These are phyloP conservation scores for Spathaspora hagerdaliae DNA, from an alignment of 805 yeast species.

Conservation along the genomic window DNA sequence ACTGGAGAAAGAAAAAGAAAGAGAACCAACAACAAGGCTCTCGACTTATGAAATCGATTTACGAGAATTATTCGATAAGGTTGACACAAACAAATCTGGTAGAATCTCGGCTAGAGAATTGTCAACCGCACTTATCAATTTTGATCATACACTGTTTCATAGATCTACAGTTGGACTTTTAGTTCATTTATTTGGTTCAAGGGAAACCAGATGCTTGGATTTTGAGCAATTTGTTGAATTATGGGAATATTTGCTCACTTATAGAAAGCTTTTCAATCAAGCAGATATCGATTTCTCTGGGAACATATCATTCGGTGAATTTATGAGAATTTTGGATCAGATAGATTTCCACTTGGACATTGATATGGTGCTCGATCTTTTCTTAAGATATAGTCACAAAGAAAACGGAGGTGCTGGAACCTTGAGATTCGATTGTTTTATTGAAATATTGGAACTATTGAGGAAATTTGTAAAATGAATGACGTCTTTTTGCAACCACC, in stretches of 20 bases:
- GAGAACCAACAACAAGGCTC: too few species aligned
- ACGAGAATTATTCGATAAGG: conserved; percentile 47
- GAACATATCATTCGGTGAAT: conserved; percentile 59
- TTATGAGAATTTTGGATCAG: conserved; percentile 52
- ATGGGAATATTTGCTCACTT: conserved; percentile 63
- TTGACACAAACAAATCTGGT: conserved; percentile 52
- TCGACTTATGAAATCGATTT: conserved; percentile 22
- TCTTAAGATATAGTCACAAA: conserved; percentile 48
- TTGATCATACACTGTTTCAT: conserved; percentile 59
- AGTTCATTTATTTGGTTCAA: conserved; percentile 53
- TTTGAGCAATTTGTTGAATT: conserved; percentile 61
- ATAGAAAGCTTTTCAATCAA: conserved; percentile 57
- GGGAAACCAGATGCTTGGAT: conserved; percentile 16
- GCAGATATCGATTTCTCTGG: conserved; percentile 58
- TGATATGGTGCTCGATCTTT: conserved; percentile 52
- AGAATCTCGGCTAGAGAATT: conserved; percentile 53
- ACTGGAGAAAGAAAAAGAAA: neutral
- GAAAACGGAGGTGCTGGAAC: conserved; percentile 31
- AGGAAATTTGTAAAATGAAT: conserved; percentile 19
- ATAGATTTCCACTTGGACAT: conserved; percentile 61
- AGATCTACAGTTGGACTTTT: conserved; percentile 57
- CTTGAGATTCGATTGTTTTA: conserved; percentile 73
- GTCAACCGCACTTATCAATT: conserved; percentile 52
- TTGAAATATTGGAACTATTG: conserved; percentile 72
- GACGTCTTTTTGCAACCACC: too few species aligned